Evolutionary conservation across 2,329 filamentous ascomycete species (phyloP).

Genomic region (Diaporthe batatas): DNA sequence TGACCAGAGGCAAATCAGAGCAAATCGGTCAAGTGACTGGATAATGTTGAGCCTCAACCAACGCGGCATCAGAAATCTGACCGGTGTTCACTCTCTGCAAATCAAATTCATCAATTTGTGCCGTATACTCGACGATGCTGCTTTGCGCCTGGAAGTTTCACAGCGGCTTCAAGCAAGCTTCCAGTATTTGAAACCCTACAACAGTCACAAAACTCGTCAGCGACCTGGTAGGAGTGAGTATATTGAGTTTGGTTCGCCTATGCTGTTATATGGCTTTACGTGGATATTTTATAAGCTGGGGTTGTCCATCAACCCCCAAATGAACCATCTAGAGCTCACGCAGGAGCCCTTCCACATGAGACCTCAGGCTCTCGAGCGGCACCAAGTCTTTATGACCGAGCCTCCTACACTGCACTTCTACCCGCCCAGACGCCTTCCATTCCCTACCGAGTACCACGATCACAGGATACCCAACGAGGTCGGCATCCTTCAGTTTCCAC

Average conservation of each 20-base stretch:
- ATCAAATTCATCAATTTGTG: not conserved
- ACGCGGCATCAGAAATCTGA: not conserved
- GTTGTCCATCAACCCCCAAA: not conserved
- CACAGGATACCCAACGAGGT: slow-evolving; percentile 89
- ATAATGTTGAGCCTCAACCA: too few species aligned
- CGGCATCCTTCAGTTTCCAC: slow-evolving; percentile 93
- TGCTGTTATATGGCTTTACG: not conserved
- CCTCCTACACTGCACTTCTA: slow-evolving; percentile 84
- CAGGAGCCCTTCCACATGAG: slow-evolving; percentile 62
- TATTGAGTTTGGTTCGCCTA: not conserved
- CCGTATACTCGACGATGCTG: not conserved
- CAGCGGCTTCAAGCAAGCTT: not conserved
- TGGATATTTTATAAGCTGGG: not conserved
- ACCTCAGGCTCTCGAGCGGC: slow-evolving; percentile 60
- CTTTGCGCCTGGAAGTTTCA: too few species aligned
- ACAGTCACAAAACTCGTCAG: not conserved
- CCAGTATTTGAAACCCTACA: not conserved
- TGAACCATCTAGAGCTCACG: slow-evolving; percentile 59
- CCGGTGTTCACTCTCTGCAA: not conserved
- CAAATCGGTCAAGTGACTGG: not conserved
- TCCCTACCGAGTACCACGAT: slow-evolving; percentile 81
- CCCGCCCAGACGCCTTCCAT: slow-evolving; percentile 70
- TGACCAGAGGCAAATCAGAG: too few species aligned
- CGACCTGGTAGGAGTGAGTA: too few species aligned
- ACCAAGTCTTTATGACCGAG: slow-evolving; percentile 74